A percentile compares a stretch with the other conserved stretches of the same genome.
phyloP scores from a whole-genome alignment of 176 grass and related monocot genomes.

The Ensete glaucum region DNA sequence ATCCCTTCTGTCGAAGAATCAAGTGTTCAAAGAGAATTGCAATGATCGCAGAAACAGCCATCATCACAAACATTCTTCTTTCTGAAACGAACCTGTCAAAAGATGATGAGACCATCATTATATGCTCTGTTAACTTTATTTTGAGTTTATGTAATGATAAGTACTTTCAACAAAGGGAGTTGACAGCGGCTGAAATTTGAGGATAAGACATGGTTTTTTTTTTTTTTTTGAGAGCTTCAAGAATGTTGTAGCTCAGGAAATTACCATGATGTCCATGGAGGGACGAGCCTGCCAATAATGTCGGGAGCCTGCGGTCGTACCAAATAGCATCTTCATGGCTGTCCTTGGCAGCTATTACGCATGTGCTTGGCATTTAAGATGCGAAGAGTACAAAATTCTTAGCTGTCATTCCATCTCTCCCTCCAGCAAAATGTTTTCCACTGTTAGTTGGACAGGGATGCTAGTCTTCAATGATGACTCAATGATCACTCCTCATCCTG shows the following conservation, averaged over 20 bases:
- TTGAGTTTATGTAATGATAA: too few species aligned
- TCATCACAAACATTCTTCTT: not conserved
- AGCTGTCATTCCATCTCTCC: constrained; percentile 2
- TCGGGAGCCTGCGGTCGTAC: not conserved
- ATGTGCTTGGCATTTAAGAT: not conserved
- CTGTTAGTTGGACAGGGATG: too few species aligned
- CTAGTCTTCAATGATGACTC: not conserved
- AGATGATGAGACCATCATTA: too few species aligned
- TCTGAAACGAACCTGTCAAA: not conserved
- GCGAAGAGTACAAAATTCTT: not conserved
- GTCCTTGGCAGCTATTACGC: not conserved
- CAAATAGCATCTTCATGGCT: not conserved
- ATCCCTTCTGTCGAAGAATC: not conserved
- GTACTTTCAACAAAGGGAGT: too few species aligned
- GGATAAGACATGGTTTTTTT: too few species aligned
- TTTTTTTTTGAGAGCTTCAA: not conserved
- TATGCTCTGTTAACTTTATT: too few species aligned
- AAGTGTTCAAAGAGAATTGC: not conserved
- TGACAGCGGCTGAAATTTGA: too few species aligned
- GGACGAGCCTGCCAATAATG: not conserved
- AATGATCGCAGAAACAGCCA: not conserved
- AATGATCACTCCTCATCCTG: not conserved
- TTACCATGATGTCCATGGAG: not conserved
- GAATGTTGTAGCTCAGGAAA: not conserved
- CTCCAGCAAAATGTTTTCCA: not conserved